A percentile compares a stretch with the other conserved stretches of the same genome.
phyloP scores from a whole-genome alignment of 1,139 yeast species.

The Pichia sp. region DNA sequence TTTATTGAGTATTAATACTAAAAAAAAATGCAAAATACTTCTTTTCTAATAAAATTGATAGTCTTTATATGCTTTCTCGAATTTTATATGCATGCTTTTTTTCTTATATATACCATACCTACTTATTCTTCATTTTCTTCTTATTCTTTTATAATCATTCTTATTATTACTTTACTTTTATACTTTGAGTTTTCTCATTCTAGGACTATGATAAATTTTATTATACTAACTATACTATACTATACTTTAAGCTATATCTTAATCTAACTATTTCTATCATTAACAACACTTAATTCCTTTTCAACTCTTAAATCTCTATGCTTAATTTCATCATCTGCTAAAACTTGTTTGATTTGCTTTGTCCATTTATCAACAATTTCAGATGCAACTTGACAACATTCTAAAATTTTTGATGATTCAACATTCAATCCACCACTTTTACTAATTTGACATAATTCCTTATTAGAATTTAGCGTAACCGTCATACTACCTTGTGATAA shows the following conservation, averaged over 20 bases:
- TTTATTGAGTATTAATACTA: too few species aligned
- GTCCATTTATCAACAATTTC: slow-evolving; percentile 59
- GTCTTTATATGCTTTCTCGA: too few species aligned
- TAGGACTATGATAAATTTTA: background rate
- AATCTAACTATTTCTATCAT: slow-evolving; percentile 20
- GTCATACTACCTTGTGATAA: slow-evolving; percentile 75
- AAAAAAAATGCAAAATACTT: background rate
- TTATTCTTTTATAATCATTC: background rate
- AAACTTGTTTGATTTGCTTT: slow-evolving; percentile 48
- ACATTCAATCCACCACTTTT: slow-evolving; percentile 90
- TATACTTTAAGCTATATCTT: too few species aligned
- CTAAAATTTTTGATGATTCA: slow-evolving; percentile 63
- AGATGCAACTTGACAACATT: slow-evolving; percentile 64
- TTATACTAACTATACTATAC: background rate
- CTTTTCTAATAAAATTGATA: slow-evolving; percentile 1
- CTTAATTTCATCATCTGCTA: slow-evolving; percentile 48
- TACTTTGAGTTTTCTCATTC: background rate
- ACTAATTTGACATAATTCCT: slow-evolving; percentile 83
- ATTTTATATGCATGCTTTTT: too few species aligned
- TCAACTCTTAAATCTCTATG: slow-evolving; percentile 20
- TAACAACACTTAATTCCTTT: slow-evolving; percentile 27
- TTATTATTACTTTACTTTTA: slow-evolving; percentile 1
- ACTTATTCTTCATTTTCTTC: background rate
- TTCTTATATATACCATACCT: too few species aligned
- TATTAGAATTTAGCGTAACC: slow-evolving; percentile 79